phyloP scores from a whole-genome alignment of 2,329 filamentous ascomycete species.

The Diaporthe velutina region DNA sequence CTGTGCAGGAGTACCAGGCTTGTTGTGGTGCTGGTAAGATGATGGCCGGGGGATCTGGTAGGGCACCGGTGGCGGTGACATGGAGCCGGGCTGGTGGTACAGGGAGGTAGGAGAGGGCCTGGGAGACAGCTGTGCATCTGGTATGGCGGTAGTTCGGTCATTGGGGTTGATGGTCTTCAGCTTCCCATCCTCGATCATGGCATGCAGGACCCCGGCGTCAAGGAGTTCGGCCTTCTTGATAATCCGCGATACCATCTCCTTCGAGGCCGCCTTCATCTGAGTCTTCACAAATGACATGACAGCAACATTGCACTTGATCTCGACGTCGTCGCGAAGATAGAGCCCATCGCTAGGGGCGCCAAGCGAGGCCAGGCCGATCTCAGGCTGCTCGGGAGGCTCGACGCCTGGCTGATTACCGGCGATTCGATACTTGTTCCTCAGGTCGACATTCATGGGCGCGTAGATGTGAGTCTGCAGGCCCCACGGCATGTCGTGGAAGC shows the following conservation, averaged over 20 bases:
- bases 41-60: constrained; percentile 58
- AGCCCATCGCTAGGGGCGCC: constrained; percentile 74
- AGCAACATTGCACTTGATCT: constrained; percentile 77
- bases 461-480: constrained; percentile 80
- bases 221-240: constrained; percentile 80
- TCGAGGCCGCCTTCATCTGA: constrained; percentile 75
- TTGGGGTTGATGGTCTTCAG: constrained; percentile 70
- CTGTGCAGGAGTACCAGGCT: constrained; percentile 49
- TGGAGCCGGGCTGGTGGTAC: constrained; percentile 27
- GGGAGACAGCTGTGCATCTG: constrained; percentile 12
- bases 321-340: constrained; percentile 78
- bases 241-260: constrained; percentile 76
- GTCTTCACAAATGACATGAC: constrained; percentile 75
- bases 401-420: constrained; percentile 76
- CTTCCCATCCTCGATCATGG: constrained; percentile 76
- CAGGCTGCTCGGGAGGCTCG: constrained; percentile 71
- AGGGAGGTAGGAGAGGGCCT: constrained; percentile 11
- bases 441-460: constrained; percentile 74
- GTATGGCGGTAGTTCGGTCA: constrained; percentile 56
- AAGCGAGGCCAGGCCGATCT: constrained; percentile 70
- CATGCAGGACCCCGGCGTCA: constrained; percentile 74
- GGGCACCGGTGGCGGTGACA: constrained; percentile 41
- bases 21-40: constrained; percentile 49
- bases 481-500: constrained; percentile 80
- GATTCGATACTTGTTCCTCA: constrained; percentile 77